Base-by-base conservation (phyloP, 192 early-diverging fungal genomes). In the Backusella luteola region DNA sequence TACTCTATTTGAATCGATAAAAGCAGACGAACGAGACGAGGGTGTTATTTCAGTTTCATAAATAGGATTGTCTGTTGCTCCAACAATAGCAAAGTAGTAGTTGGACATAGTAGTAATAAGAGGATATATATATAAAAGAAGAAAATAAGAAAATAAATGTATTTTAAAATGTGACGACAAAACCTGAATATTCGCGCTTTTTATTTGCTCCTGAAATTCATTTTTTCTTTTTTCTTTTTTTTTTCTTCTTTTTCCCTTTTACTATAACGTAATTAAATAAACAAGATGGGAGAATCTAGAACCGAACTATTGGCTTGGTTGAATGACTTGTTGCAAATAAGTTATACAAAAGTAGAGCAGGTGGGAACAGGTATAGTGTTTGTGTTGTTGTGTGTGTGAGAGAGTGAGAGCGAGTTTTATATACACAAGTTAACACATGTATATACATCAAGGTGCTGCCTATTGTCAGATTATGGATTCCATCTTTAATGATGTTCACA, bases 311-410 rank as follows among this genome's bases (percentile, higher is more conserved):
- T 99, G n/a, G 90, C 87, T 17, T 98, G 98, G 98, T 77, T 97
- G 78, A 99, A 99, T 80, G 94, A 96, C 75, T 91, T 99, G 36
- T 89, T 96, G 73, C 92, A 95, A 76, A 84, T 97, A 71, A 92
- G 88, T 81, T 96, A 96, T 84, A 96, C 93, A 67, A 97, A 96
- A 76, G 89, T 99, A 14, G 97, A 99, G 84, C 96, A 98, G 78
- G 93, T 92, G 34, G 98, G 98, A 46, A 93, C 94, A 77, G 97
- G 93, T 93, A 76, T 39, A 52, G 72, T 36, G 19, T 72, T 19
- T 44, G 14, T 71, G n/a, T 67, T 44, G 26, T 12, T 53, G 7
- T 76, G 26, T 0, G 11, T 53, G 34, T 52, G 34, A 15, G 44
- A 52, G 23, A 12, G 12, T 49, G 34, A 67, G 34, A 15, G 44